These are phyloP conservation scores for Brettanomyces anomalus DNA, from an alignment of 805 yeast species.

Conservation along the genomic window DNA sequence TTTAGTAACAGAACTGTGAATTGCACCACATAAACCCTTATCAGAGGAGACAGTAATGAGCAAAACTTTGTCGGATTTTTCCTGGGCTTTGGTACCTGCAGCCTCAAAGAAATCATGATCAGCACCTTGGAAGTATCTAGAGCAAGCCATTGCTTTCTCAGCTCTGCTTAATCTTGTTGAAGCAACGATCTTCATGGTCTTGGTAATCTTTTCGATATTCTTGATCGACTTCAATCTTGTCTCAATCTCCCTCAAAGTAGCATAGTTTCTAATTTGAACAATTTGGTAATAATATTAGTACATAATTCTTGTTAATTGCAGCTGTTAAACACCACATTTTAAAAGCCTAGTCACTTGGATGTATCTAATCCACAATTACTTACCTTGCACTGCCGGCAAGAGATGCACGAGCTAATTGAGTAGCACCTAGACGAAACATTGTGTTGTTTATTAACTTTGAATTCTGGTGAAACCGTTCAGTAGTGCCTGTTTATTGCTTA, in stretches of 20 bases:
- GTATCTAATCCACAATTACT: neutral
- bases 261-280: slow-evolving; percentile 62
- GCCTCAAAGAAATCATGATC: slow-evolving; percentile 71
- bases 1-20: slow-evolving; percentile 92
- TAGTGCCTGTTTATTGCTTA: too few relatives aligned
- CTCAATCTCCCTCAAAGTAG: slow-evolving; percentile 98
- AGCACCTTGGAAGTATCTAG: slow-evolving; percentile 76
- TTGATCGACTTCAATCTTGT: slow-evolving; percentile 95
- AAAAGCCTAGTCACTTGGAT: too few relatives aligned
- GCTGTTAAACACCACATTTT: too few relatives aligned
- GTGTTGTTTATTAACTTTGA: slow-evolving; percentile 1
- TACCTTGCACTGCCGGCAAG: slow-evolving; percentile 6
- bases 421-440: slow-evolving; percentile 49
- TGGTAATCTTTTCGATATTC: slow-evolving; percentile 98
- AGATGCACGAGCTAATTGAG: slow-evolving; percentile 38
- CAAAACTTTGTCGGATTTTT: slow-evolving; percentile 47
- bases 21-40: slow-evolving; percentile 98
- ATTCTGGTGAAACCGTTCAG: too few relatives aligned
- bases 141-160: slow-evolving; percentile 84
- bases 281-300: too few relatives aligned
- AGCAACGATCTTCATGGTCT: slow-evolving; percentile 99
- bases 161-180: slow-evolving; percentile 95
- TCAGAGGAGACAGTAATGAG: slow-evolving; percentile 88
- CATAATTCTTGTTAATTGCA: too few relatives aligned
- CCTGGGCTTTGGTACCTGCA: slow-evolving; percentile 64